Evolutionary conservation across 108 stramenopile genomes (phyloP).

Genomic region (Nitzschia inconspicua): DNA sequence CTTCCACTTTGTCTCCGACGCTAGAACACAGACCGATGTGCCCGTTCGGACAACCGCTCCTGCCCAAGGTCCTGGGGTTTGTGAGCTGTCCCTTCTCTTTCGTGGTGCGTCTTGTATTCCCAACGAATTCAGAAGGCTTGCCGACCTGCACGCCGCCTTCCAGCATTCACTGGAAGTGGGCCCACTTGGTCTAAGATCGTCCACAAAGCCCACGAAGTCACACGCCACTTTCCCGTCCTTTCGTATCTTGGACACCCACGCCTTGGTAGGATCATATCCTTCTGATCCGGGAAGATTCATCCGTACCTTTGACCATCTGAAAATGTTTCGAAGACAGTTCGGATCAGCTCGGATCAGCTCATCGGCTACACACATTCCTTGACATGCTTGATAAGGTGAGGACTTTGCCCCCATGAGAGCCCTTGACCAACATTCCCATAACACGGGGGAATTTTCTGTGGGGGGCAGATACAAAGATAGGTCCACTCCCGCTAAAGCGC

Average conservation of each 20-base stretch:
- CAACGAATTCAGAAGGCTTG: conserved; percentile 20
- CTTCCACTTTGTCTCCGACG: conserved; percentile 11
- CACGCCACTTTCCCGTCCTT: conserved; percentile 32
- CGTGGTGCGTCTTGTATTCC: conserved; percentile 52
- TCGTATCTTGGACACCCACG: conserved; percentile 29
- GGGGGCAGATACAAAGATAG: conserved; percentile 5
- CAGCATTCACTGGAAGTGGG: neutral
- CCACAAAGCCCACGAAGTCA: conserved; percentile 37
- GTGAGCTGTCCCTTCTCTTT: conserved; percentile 20
- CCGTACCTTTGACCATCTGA: conserved; percentile 21
- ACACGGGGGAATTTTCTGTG: no score
- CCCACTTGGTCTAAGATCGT: conserved; percentile 29
- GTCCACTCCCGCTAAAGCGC: conserved; percentile 6
- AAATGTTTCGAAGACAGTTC: conserved; percentile 15
- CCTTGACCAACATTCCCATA: conserved; percentile 27
- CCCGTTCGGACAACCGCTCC: conserved; percentile 15
- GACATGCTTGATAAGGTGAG: conserved; percentile 26
- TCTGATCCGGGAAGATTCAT: conserved; percentile 35
- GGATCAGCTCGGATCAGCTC: conserved; percentile 15
- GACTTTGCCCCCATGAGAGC: conserved; percentile 37
- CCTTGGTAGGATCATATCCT: conserved; percentile 26
- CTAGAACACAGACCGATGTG: no score
- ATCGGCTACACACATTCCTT: conserved; percentile 5
- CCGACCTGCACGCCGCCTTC: neutral
- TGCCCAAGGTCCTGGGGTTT: conserved; percentile 48